A percentile compares a stretch with the other conserved stretches of the same genome.
Evolutionary conservation across 352 stramenopile genomes (phyloP).

Genomic region (Phytophthora constricta): DNA sequence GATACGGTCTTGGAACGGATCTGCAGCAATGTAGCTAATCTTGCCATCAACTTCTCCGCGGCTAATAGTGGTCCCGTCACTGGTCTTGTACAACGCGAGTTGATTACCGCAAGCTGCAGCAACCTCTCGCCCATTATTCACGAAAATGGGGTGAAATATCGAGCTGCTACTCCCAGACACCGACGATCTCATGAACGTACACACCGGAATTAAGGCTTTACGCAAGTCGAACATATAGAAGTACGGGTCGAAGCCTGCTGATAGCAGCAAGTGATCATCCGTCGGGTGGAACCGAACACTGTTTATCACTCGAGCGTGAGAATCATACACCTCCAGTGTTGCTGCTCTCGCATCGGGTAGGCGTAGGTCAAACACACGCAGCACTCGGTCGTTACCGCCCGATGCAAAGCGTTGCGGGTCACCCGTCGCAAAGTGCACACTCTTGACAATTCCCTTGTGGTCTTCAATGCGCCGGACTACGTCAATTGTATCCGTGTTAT

Average conservation of each 20-base stretch:
- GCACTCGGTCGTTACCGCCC: slow-evolving; percentile 49
- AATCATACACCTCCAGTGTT: slow-evolving; percentile 27
- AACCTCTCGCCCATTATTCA: slow-evolving; percentile 36
- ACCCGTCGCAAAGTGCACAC: slow-evolving; percentile 38
- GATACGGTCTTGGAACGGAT: slow-evolving; percentile 47
- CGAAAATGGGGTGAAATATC: slow-evolving; percentile 65
- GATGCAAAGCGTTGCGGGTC: slow-evolving; percentile 44
- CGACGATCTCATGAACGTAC: slow-evolving; percentile 36
- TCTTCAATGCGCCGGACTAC: slow-evolving; percentile 40
- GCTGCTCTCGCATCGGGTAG: slow-evolving; percentile 5
- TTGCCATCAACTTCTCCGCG: slow-evolving; percentile 37
- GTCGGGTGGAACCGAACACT: slow-evolving; percentile 62
- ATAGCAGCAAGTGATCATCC: slow-evolving; percentile 50
- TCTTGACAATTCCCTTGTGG: slow-evolving; percentile 59
- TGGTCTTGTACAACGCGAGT: slow-evolving; percentile 48
- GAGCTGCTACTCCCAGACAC: slow-evolving; percentile 27
- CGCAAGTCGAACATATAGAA: slow-evolving; percentile 63
- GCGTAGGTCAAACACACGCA: slow-evolving; percentile 51
- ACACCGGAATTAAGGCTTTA: slow-evolving; percentile 36
- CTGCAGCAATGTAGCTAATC: slow-evolving; percentile 40
- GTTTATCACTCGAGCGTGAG: slow-evolving; percentile 56
- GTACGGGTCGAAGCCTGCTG: slow-evolving; percentile 52
- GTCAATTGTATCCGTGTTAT: slow-evolving; percentile 16
- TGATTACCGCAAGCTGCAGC: slow-evolving; percentile 40
- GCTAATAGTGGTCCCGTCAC: slow-evolving; percentile 44